phyloP scores from a whole-genome alignment of 106 monocot species.

The Allium cepa region DNA sequence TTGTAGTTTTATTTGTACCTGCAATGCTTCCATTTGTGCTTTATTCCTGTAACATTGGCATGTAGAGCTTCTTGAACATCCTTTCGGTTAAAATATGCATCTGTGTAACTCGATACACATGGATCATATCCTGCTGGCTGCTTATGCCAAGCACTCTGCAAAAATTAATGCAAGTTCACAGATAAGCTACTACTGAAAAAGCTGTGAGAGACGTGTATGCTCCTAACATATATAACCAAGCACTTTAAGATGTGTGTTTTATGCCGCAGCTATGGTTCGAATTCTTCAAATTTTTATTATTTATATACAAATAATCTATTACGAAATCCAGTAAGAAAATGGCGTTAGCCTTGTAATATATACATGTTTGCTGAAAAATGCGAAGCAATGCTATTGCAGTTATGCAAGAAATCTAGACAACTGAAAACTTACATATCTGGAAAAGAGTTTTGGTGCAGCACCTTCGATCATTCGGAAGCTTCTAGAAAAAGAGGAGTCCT shows the following conservation, averaged over 20 bases:
- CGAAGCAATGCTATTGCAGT: too few species aligned
- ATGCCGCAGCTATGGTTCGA: too few species aligned
- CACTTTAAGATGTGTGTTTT: too few species aligned
- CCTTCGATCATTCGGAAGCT: slow-evolving; percentile 28
- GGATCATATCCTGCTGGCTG: slow-evolving; percentile 40
- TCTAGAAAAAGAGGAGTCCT: neutral
- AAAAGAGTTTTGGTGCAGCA: slow-evolving; percentile 34
- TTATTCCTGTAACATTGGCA: slow-evolving; percentile 16
- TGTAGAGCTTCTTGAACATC: slow-evolving; percentile 34
- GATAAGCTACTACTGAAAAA: too few species aligned
- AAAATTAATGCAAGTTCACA: neutral
- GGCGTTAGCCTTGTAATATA: too few species aligned
- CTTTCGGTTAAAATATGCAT: slow-evolving; percentile 13
- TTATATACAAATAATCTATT: too few species aligned
- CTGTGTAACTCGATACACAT: slow-evolving; percentile 10
- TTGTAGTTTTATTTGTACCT: slow-evolving; percentile 27
- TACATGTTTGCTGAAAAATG: too few species aligned
- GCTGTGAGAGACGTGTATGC: too few species aligned
- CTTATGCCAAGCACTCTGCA: slow-evolving; percentile 45
- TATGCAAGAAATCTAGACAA: neutral
- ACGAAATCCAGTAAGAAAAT: too few species aligned
- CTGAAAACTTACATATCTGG: slow-evolving; percentile 40
- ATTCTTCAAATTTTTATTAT: too few species aligned
- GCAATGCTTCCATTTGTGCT: slow-evolving; percentile 30
- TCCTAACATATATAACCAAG: too few species aligned